phyloP scores from a whole-genome alignment of 2,329 filamentous ascomycete genomes.

The Meredithiella fracta region DNA sequence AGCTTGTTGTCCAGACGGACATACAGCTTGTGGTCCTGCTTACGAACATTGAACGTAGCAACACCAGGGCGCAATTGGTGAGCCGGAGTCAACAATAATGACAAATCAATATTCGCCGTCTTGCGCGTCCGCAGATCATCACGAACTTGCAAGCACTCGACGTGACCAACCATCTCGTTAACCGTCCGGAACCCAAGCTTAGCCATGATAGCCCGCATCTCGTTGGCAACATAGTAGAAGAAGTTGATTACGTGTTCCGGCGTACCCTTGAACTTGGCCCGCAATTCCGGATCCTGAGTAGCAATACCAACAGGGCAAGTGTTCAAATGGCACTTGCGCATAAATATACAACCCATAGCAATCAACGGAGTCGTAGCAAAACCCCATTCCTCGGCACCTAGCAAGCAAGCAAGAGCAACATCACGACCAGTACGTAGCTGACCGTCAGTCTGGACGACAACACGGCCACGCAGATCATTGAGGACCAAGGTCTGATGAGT shows the following conservation, averaged over 20 bases:
- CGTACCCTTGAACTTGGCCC: constrained; percentile 83
- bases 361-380: constrained; percentile 91
- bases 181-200: constrained; percentile 86
- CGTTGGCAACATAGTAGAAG: constrained; percentile 95
- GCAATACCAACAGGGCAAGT: constrained; percentile 87
- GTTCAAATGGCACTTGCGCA: constrained; percentile 64
- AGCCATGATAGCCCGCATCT: constrained; percentile 92
- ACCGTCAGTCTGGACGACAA: constrained; percentile 91
- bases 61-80: constrained; percentile 88
- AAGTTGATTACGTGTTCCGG: constrained; percentile 98
- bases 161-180: constrained; percentile 94
- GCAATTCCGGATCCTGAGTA: constrained; percentile 83
- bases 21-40: constrained; percentile 90
- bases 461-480: constrained; percentile 88
- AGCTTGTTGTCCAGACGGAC: constrained; percentile 92
- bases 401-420: constrained; percentile 81
- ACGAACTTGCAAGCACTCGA: constrained; percentile 68
- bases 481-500: constrained; percentile 92
- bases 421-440: constrained; percentile 86
- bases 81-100: constrained; percentile 84
- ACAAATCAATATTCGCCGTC: constrained; percentile 84
- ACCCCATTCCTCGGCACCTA: constrained; percentile 96
- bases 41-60: constrained; percentile 92
- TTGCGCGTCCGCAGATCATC: constrained; percentile 79
- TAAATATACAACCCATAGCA: constrained; percentile 93